A percentile compares a stretch with the other conserved stretches of the same genome.
Conservation (phyloP, 331 rosid genomes). For the Quercus lobata region DNA sequence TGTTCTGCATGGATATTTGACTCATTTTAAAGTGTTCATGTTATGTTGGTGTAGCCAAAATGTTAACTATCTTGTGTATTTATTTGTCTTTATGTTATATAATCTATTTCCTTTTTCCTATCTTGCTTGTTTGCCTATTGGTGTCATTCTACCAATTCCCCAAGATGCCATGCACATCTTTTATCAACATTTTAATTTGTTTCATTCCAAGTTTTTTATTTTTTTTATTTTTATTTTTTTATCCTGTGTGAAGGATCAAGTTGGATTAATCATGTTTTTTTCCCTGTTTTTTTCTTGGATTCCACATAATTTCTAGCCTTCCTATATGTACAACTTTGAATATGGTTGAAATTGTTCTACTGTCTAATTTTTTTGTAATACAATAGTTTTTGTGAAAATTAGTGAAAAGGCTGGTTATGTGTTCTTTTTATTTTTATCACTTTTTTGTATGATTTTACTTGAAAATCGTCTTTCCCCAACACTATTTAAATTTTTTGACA, state of each 20-base stretch:
- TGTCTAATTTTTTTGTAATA: not conserved
- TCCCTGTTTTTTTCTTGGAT: slow-evolving; percentile 1
- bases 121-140: not conserved
- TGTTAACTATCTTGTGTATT: not conserved
- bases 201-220: not conserved
- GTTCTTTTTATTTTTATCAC: slow-evolving; percentile 1
- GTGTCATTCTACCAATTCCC: not conserved
- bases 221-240: not conserved
- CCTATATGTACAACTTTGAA: not conserved
- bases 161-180: not conserved
- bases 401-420: not conserved
- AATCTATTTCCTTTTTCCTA: not conserved
- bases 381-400: not conserved
- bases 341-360: not conserved
- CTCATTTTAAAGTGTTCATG: not conserved
- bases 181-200: not conserved
- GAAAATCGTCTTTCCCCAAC: not conserved
- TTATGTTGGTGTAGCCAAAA: not conserved
- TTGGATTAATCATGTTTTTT: slow-evolving; percentile 2
- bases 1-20: not conserved
- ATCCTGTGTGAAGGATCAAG: not conserved
- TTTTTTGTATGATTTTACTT: not conserved
- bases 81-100: not conserved
- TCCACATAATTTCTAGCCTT: not conserved
- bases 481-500: slow-evolving; percentile 21